Evolutionary conservation across 192 early-diverging fungal genomes (phyloP), one percentile per base, ranked within the genome.

Genomic region (Paraglomus brasilianum): DNA sequence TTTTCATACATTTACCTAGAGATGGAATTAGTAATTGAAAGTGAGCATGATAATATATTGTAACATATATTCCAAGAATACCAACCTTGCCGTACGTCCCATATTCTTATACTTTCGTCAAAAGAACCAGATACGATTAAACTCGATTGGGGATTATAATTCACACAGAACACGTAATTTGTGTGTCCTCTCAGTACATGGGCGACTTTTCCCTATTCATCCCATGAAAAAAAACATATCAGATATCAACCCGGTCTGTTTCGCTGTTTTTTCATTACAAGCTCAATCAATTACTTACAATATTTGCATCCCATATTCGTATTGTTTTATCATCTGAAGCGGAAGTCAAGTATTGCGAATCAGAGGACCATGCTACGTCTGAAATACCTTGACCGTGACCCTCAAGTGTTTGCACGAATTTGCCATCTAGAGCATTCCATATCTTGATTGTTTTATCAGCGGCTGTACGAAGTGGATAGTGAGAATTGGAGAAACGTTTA

Each of bases 101-200:
- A 99, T 41, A 98, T 93, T 30, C 92, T 84, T 57, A 99, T 92
- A 14, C 86, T 95, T 75, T 98, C 95, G 74, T 99, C 97, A 81
- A 97, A 98, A 15, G 94, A 96, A 62, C 97, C 97, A 3, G 94
- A 96, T 0, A 94, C 97, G 69, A 99, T 91, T 63, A 98, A 75
- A 63, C 92, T 96, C 11, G 91, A 91, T 57, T 90, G 88, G 1
- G 97, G 95, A 73, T 95, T 98, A 73, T 92, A 99, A 79, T 95
- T 94, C 17, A 98, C 95, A 73, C 94, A 96, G 75, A 97, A 99
- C 21, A 99, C 97, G 72, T 93, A 97, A 80, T 97, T 91, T 4
- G 93, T 91, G 76, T 99, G 97, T 7, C 97, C 97, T 47, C 85
- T 86, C 53, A 99, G 76, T 1, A 90, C 81, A 68, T 90, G 88